Conservation (phyloP, 2,329 filamentous ascomycete genomes). For the Teratosphaeria pseudoeucalypti region DNA sequence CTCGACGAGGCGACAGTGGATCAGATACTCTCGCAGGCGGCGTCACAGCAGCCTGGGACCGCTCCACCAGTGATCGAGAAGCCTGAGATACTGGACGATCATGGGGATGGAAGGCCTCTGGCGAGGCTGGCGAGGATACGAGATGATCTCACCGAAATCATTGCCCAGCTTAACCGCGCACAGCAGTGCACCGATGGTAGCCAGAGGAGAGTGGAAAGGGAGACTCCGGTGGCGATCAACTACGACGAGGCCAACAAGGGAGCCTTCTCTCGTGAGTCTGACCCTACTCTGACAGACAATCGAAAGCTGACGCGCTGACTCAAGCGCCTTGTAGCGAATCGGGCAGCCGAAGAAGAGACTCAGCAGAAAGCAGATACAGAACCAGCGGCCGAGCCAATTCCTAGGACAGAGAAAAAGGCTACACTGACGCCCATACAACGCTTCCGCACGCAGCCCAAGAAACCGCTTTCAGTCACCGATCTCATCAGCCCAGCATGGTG, state of each 20-base stretch:
- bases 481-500: conserved; percentile 88
- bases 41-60: conserved; percentile 8
- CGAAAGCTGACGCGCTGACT: conserved; percentile 21
- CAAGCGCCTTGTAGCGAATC: conserved; percentile 19
- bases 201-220: conserved; percentile 1
- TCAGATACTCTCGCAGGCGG: conserved; percentile 39
- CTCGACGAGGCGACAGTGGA: conserved; percentile 47
- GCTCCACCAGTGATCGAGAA: conserved; percentile 11
- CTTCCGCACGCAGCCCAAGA: conserved; percentile 67
- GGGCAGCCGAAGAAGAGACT: conserved; percentile 2
- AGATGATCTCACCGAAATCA: conserved; percentile 3
- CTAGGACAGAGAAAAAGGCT: conserved; percentile 25
- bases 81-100: conserved; percentile 14
- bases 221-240: conserved; percentile 31
- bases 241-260: conserved; percentile 30
- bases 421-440: conserved; percentile 58
- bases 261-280: conserved; percentile 22
- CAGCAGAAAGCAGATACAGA: not conserved
- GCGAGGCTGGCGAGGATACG: conserved; percentile 6
- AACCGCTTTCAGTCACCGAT: conserved; percentile 78
- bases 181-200: not conserved
- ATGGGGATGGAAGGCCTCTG: conserved; percentile 7
- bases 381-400: not conserved
- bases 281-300: conserved; percentile 14
- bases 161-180: conserved; percentile 3